Base-by-base conservation (phyloP, 768 basidiomycete species). In the Russula foetens region DNA sequence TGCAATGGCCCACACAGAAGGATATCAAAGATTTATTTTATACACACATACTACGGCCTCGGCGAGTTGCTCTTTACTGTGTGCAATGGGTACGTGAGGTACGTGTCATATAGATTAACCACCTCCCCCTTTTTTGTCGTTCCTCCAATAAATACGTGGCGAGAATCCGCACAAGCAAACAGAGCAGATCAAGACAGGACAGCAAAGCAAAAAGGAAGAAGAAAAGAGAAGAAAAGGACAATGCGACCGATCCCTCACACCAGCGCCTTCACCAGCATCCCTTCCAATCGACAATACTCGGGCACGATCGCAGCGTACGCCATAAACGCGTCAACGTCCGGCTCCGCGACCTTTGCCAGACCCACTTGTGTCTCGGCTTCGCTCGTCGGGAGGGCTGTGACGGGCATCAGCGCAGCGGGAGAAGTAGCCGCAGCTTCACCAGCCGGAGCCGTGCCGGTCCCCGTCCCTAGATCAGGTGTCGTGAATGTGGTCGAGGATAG, bases 261-360 rank as follows among this genome's bases (percentile, higher is more conserved):
- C 58, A 82, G 73, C 8, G 74, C 74, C 67, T 90, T 91, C 65
- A 85, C 80, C 53, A 92, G 72, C 81, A 92, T 85, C 12, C 82
- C 80, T 73, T 93, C 91, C 65, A 93, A 72, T 44, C 91, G 76
- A 74, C 81, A 84, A 71, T 84, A 92, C 73, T 93, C 91, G 28
- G 89, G 87, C 19, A 92, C 86, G 69, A 92, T 87, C 38, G 88
- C 83, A 21, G 90, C 89, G 69, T 93, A 93, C 0, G 86, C 82
- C 83, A 90, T 81, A 72, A 91, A 91, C 57, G 90, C 85, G 71
- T 93, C 91, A 55, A 83, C 74, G 69, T 93, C 91, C 15, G 90
- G 83, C 60, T 91, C 89, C 0, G 91, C 90, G 7, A 92, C 85
- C 72, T 90, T 91, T 33, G 83, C 85, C 49, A 92, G 72, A 17